Conservation (phyloP, 345 rosid species). For the Citrus australasica region DNA sequence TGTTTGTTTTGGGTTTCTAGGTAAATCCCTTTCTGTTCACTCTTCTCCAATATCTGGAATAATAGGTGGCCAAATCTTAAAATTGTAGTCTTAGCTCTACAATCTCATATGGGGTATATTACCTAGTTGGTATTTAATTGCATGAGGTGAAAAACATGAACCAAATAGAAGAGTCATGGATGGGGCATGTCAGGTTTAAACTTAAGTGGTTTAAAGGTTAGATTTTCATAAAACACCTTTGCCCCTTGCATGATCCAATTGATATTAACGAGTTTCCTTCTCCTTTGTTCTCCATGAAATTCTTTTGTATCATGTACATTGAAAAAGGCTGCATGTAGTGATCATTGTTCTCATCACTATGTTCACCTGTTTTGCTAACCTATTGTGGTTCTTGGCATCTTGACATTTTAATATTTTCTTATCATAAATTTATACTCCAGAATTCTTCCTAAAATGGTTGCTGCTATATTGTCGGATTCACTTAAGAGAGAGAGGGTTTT, state of each 20-base stretch:
- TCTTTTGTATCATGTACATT: not conserved
- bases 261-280: not conserved
- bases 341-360: not conserved
- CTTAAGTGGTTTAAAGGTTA: not conserved
- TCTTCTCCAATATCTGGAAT: not conserved
- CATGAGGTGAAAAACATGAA: not conserved
- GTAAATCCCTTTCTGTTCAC: not conserved
- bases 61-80: not conserved
- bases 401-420: not conserved
- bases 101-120: not conserved
- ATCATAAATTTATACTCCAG: conserved; percentile 34
- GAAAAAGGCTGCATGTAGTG: not conserved
- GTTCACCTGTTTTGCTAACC: not conserved
- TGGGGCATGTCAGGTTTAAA: not conserved
- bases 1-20: not conserved
- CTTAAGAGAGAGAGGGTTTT: conserved; percentile 62
- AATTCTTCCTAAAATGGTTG: conserved; percentile 73
- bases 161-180: not conserved
- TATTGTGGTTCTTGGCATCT: not conserved
- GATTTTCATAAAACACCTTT: not conserved
- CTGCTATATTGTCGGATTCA: conserved; percentile 67
- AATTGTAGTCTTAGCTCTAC: not conserved
- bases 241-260: not conserved
- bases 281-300: not conserved
- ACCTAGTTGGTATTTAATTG: not conserved